Evolutionary conservation across 179 eudicot genomes (phyloP), one percentile per base, ranked within the genome.

Genomic region (Silene vulgaris): DNA sequence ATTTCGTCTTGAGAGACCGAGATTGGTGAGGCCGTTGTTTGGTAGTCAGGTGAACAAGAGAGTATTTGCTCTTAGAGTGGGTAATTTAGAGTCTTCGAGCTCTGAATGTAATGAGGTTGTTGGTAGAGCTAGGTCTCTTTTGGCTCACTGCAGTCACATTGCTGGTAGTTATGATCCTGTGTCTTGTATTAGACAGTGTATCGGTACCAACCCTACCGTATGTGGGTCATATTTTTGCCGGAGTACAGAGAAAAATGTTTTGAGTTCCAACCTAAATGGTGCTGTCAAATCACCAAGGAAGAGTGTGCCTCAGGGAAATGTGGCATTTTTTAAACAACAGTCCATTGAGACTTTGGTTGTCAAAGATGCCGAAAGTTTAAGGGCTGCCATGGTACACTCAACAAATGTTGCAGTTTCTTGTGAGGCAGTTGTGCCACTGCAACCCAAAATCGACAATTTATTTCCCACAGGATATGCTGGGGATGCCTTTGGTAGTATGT

Each of bases 91-190:
- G 73, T 62, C 74, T 35, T 73, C 28, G 71, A 75, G 74, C 61
- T 79, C 73, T 16, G 77, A 19, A 26, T 64, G 79, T 79, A 69
- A 80, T 76, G 74, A 79, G 72, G 74, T 82, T 78, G 76, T 71
- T 83, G 77, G 74, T 60, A 85, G 83, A 66, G 86, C 89, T 6
- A 85, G 78, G 69, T 69, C 82, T 72, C 87, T 89, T 59, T 79
- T 79, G 28, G 84, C 83, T 65, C 45, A 75, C 69, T 93, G 96
- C 76, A 88, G 86, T 65, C 79, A 74, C 60, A 88, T 91, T 71
- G 66, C 86, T 48, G 76, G 66, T 73, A 86, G 87, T 77, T 80
- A 84, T 75, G 89, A 91, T 37, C 96, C 97, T 11, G 77, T 89
- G 50, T 79, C 80, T 65, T 84, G 74, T 75, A 88, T 90, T 76